Percentiles rank a stretch among this genome's conserved stretches.
Evolutionary conservation across 306 rosid species (phyloP).

Genomic region (Quercus gilva): DNA sequence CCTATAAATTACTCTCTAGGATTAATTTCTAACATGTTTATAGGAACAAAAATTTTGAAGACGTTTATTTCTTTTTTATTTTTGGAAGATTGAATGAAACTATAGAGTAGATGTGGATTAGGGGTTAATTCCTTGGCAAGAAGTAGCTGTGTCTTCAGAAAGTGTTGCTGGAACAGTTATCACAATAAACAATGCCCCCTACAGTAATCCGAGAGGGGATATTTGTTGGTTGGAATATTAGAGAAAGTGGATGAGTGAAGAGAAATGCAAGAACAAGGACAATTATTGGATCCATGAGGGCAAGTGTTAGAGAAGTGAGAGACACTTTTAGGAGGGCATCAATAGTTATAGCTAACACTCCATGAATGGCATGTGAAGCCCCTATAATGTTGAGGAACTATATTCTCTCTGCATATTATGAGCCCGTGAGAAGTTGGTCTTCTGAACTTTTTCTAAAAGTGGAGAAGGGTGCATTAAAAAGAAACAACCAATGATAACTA

Average conservation of each 20-base stretch:
- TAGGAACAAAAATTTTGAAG: too few relatives aligned
- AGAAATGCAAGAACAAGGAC: too few relatives aligned
- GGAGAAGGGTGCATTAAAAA: too few relatives aligned
- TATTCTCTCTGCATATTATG: slow-evolving; percentile 29
- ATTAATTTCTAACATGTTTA: too few relatives aligned
- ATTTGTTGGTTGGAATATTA: too few relatives aligned
- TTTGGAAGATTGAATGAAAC: neutral
- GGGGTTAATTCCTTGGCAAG: slow-evolving; percentile 29
- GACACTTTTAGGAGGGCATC: slow-evolving; percentile 30
- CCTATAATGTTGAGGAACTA: neutral
- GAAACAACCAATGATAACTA: too few relatives aligned
- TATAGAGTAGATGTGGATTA: neutral
- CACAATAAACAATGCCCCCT: too few relatives aligned
- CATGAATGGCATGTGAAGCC: neutral
- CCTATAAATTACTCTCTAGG: too few relatives aligned
- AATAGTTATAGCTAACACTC: neutral
- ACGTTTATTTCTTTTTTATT: too few relatives aligned
- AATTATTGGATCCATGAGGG: too few relatives aligned
- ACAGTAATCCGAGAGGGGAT: too few relatives aligned
- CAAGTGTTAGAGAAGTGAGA: slow-evolving; percentile 1
- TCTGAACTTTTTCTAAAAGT: neutral
- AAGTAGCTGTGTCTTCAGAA: neutral
- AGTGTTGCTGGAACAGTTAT: slow-evolving; percentile 44
- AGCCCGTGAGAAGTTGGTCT: too few relatives aligned
- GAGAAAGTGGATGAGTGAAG: slow-evolving; percentile 28